Percentiles rank a stretch among this genome's conserved stretches.
These are phyloP conservation scores for Aegilops sharonensis DNA, from an alignment of 176 grass and related monocot species.

Conservation along the genomic window DNA sequence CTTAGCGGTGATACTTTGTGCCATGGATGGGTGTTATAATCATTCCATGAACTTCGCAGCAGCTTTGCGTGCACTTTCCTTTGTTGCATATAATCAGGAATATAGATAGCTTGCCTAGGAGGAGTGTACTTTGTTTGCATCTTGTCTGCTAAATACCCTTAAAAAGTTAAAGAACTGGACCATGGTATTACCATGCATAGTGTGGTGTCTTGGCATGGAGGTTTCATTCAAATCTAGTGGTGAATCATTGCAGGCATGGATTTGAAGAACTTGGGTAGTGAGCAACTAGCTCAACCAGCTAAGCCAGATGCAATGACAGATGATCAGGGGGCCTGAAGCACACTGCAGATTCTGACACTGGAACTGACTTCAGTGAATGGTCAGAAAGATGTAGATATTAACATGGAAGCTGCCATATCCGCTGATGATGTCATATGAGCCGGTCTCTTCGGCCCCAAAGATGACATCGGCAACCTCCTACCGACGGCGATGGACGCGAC, in stretches of 20 bases:
- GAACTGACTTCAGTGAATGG: not conserved
- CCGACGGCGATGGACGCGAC: slow-evolving; percentile 61
- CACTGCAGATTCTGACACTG: not conserved
- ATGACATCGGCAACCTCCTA: slow-evolving; percentile 66
- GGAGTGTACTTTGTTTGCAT: too few relatives aligned
- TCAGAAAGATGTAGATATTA: slow-evolving; percentile 35
- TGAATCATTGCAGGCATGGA: slow-evolving; percentile 29
- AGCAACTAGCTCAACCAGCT: not conserved
- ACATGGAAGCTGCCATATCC: slow-evolving; percentile 65
- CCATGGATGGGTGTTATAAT: too few relatives aligned
- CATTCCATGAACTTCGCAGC: too few relatives aligned
- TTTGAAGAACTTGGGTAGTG: not conserved
- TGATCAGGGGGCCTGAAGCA: not conserved
- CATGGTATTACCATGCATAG: not conserved
- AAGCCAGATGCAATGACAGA: not conserved
- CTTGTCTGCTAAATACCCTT: too few relatives aligned
- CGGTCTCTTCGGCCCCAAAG: slow-evolving; percentile 57
- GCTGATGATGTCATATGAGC: slow-evolving; percentile 57
- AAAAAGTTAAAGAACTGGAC: too few relatives aligned
- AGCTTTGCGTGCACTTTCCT: too few relatives aligned
- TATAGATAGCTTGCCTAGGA: too few relatives aligned
- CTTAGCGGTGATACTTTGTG: too few relatives aligned
- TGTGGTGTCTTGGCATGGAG: not conserved
- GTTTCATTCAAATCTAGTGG: not conserved
- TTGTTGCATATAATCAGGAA: too few relatives aligned